phyloP scores from a whole-genome alignment of 129 eudicot genomes.

The Gnaphalium uliginosum region DNA sequence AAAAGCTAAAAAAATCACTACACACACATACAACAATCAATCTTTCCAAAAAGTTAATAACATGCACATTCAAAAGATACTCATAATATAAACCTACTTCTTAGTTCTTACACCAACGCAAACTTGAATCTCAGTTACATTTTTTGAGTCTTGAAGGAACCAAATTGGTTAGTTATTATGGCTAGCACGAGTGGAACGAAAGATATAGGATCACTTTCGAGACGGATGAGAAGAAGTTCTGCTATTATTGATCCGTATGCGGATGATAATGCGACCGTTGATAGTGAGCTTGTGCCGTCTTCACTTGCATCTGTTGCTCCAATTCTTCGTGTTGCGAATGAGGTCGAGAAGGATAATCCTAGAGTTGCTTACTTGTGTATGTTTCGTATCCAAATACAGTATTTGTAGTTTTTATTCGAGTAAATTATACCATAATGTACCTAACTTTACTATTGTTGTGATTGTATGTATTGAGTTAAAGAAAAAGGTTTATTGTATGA shows the following conservation, averaged over 20 bases:
- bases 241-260: slow-evolving; percentile 51
- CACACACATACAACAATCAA: slow-evolving; percentile 6
- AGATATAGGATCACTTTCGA: slow-evolving; percentile 48
- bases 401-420: not conserved
- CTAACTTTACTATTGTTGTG: too few relatives aligned
- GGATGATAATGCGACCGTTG: slow-evolving; percentile 52
- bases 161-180: slow-evolving; percentile 36
- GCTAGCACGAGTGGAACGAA: slow-evolving; percentile 89
- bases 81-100: slow-evolving; percentile 30
- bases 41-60: slow-evolving; percentile 17
- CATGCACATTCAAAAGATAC: slow-evolving; percentile 35
- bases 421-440: not conserved
- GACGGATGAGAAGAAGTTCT: slow-evolving; percentile 45
- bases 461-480: not conserved
- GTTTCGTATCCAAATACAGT: slow-evolving; percentile 2
- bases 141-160: not conserved
- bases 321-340: slow-evolving; percentile 89
- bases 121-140: slow-evolving; percentile 10
- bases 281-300: slow-evolving; percentile 94
- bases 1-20: slow-evolving; percentile 29
- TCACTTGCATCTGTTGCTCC: slow-evolving; percentile 85
- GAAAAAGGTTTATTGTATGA: too few relatives aligned
- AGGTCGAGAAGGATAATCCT: slow-evolving; percentile 73
- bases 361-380: slow-evolving; percentile 91
- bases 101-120: not conserved